phyloP scores from a whole-genome alignment of 164 flowering plant genomes.

The Dillenia suffruticosa region DNA sequence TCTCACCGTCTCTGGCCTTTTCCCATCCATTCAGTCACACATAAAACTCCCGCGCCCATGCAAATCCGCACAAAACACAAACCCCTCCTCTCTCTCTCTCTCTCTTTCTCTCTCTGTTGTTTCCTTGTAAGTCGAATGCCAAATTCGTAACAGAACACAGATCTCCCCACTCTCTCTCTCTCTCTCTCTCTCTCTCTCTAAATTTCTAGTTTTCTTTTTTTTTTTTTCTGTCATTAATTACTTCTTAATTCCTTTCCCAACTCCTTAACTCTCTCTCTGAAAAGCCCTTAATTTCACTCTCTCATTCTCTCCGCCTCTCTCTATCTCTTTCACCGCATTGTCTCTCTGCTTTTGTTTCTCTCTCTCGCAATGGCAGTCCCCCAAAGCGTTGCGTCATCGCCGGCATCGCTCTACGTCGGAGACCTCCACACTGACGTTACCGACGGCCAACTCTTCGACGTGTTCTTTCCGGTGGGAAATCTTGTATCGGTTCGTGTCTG shows the following conservation, averaged over 20 bases:
- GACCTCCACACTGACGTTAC: conserved; percentile 70
- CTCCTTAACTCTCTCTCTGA: neutral
- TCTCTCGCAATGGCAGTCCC: conserved; percentile 34
- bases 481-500: conserved; percentile 76
- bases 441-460: conserved; percentile 46
- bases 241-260: neutral
- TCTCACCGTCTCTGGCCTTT: neutral
- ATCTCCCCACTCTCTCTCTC: neutral
- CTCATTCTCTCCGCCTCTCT: conserved; percentile 2
- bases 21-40: neutral
- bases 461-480: conserved; percentile 37
- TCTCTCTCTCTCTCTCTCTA: conserved; percentile 5
- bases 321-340: neutral
- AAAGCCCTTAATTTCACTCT: neutral
- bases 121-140: neutral
- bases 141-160: neutral
- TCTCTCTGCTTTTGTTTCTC: neutral
- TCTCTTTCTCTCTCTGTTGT: neutral
- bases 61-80: conserved; percentile 7
- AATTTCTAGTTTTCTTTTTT: neutral
- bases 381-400: conserved; percentile 23
- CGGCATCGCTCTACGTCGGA: conserved; percentile 77
- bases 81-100: neutral
- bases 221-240: neutral
- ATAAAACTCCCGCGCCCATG: conserved; percentile 15